Conservation (phyloP, 768 basidiomycete species). For the Termitomyces bulborhizus region DNA sequence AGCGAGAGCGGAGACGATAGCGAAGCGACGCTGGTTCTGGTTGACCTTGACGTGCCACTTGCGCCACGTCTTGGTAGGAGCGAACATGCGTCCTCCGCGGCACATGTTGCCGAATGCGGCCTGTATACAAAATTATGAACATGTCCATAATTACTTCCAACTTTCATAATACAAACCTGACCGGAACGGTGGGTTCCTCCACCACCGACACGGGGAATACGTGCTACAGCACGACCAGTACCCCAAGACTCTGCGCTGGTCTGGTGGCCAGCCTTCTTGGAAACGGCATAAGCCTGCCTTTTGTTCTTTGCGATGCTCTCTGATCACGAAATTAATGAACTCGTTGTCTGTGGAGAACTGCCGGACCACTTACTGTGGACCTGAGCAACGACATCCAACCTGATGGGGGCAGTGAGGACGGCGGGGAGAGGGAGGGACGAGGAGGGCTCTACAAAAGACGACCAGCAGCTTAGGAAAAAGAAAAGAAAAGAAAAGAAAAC, state of each 20-base stretch:
- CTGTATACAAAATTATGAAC: slow-evolving; percentile 26
- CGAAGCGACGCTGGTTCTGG: slow-evolving; percentile 98
- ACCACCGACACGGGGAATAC: slow-evolving; percentile 99
- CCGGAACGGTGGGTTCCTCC: slow-evolving; percentile 98
- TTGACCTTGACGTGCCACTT: slow-evolving; percentile 99
- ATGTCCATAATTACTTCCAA: not conserved
- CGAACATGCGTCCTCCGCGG: slow-evolving; percentile 99
- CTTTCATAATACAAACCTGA: slow-evolving; percentile 50
- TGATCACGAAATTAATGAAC: slow-evolving; percentile 24
- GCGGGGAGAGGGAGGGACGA: slow-evolving; percentile 89
- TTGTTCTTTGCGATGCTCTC: slow-evolving; percentile 98
- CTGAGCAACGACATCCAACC: slow-evolving; percentile 96
- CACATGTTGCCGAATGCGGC: slow-evolving; percentile 99
- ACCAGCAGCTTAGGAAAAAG: not conserved
- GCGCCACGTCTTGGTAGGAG: slow-evolving; percentile 98
- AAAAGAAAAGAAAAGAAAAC: not conserved
- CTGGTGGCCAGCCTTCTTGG: slow-evolving; percentile 98
- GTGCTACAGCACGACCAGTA: slow-evolving; percentile 99
- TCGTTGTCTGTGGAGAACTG: not conserved
- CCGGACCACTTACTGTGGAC: slow-evolving; percentile 83
- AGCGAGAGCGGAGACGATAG: slow-evolving; percentile 94
- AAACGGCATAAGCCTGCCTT: slow-evolving; percentile 95
- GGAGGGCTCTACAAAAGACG: slow-evolving; percentile 56
- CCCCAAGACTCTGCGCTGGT: slow-evolving; percentile 99
- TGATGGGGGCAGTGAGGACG: slow-evolving; percentile 96